A percentile compares a stretch with the other conserved stretches of the same genome.
phyloP scores from a whole-genome alignment of 176 grass and related monocot species.

The Oryza glumipatula region DNA sequence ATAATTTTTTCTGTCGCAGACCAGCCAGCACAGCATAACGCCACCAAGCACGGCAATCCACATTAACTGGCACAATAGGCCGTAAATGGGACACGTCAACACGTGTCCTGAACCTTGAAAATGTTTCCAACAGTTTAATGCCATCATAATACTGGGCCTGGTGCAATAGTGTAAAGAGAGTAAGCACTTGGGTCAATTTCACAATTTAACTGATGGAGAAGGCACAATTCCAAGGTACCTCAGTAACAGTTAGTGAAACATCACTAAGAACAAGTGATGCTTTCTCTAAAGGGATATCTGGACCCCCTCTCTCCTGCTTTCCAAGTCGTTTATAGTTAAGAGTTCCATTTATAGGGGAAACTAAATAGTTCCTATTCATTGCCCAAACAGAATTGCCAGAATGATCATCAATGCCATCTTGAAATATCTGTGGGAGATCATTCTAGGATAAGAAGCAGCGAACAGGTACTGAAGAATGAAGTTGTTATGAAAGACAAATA shows the following conservation, averaged over 20 bases:
- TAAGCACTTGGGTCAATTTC: slow-evolving; percentile 31
- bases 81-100: slow-evolving; percentile 97
- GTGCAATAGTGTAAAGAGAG: slow-evolving; percentile 37
- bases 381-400: slow-evolving; percentile 62
- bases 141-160: slow-evolving; percentile 97
- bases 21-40: slow-evolving; percentile 87
- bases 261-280: slow-evolving; percentile 85
- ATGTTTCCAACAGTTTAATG: slow-evolving; percentile 91
- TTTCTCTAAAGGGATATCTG: slow-evolving; percentile 81
- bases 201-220: slow-evolving; percentile 26
- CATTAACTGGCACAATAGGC: slow-evolving; percentile 70
- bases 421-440: slow-evolving; percentile 70
- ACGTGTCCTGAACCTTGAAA: slow-evolving; percentile 92
- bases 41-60: slow-evolving; percentile 92
- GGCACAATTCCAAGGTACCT: slow-evolving; percentile 55
- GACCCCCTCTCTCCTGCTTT: slow-evolving; percentile 81
- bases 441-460: slow-evolving; percentile 27
- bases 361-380: slow-evolving; percentile 74
- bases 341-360: slow-evolving; percentile 96
- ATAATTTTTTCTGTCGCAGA: slow-evolving; percentile 91
- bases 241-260: slow-evolving; percentile 89
- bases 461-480: slow-evolving; percentile 27
- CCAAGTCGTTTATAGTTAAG: slow-evolving; percentile 97
- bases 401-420: slow-evolving; percentile 79
- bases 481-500: slow-evolving; percentile 11